These are phyloP conservation scores for Trametes elegans DNA, from an alignment of 768 basidiomycete species.

Conservation along the genomic window DNA sequence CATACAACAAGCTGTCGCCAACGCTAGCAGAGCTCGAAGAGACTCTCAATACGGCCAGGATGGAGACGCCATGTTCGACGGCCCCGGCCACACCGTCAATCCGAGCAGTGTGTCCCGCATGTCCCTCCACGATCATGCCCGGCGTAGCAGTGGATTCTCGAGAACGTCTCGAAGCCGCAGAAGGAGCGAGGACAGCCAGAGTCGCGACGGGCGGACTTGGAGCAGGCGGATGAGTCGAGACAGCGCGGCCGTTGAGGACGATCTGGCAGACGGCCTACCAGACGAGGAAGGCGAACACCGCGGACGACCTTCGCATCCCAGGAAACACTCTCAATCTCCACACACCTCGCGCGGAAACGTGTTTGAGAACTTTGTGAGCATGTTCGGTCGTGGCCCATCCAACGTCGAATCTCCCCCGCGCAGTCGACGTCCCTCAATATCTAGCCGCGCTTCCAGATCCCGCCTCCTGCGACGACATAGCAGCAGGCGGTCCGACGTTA, in stretches of 20 bases:
- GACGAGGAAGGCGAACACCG: slow-evolving; percentile 33
- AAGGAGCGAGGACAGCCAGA: slow-evolving; percentile 33
- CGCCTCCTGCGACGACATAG: slow-evolving; percentile 48
- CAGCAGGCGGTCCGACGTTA: slow-evolving; percentile 52
- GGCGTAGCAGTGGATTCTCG: slow-evolving; percentile 59
- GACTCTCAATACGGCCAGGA: slow-evolving; percentile 69
- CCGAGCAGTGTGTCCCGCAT: slow-evolving; percentile 82
- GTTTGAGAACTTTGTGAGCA: slow-evolving; percentile 65
- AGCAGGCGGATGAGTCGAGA: slow-evolving; percentile 22
- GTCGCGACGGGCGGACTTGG: slow-evolving; percentile 7
- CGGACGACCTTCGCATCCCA: slow-evolving; percentile 8
- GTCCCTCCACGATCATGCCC: slow-evolving; percentile 53
- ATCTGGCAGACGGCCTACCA: slow-evolving; percentile 25
- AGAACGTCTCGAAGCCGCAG: slow-evolving; percentile 51
- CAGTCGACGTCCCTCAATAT: slow-evolving; percentile 52
- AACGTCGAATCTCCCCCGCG: slow-evolving; percentile 35
- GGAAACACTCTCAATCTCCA: slow-evolving; percentile 20
- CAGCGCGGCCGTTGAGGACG: slow-evolving; percentile 7
- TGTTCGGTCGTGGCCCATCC: slow-evolving; percentile 55
- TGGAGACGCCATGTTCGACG: slow-evolving; percentile 72
- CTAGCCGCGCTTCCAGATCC: slow-evolving; percentile 49
- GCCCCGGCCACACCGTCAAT: slow-evolving; percentile 59
- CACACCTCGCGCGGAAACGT: slow-evolving; percentile 35
- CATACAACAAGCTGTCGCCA: slow-evolving; percentile 59
- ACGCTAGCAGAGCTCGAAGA: slow-evolving; percentile 51